Percentiles rank a stretch among this genome's conserved stretches.
Conservation (phyloP, 306 rosid species). For the Cicer cuneatum region DNA sequence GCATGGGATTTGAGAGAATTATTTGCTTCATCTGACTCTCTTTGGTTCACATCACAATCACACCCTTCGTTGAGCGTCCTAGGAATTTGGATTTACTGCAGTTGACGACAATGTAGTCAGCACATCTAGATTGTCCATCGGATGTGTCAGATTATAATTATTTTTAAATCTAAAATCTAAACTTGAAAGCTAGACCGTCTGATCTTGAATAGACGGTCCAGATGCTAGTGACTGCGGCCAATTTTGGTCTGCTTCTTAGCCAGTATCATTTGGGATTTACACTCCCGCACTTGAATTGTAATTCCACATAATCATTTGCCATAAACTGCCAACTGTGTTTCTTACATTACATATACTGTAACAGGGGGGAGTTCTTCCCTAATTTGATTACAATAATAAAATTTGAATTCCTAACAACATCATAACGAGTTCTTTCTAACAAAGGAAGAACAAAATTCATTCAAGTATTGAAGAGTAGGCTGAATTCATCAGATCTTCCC, state of each 20-base stretch:
- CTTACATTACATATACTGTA: neutral
- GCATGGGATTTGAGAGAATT: neutral
- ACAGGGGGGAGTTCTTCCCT: neutral
- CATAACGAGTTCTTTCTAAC: neutral
- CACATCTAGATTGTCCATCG: too few species aligned
- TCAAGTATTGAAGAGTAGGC: too few species aligned
- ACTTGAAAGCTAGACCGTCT: too few species aligned
- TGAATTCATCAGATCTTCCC: neutral
- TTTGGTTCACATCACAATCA: neutral
- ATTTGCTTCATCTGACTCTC: neutral
- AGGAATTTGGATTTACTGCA: too few species aligned
- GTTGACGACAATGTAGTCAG: too few species aligned
- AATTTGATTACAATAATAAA: neutral
- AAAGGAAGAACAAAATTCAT: neutral
- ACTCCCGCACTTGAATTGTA: neutral
- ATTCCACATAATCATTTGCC: neutral
- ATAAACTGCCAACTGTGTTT: neutral
- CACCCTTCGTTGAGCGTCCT: neutral
- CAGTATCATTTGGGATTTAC: neutral
- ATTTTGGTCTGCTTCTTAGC: neutral
- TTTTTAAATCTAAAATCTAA: too few species aligned
- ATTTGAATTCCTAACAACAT: neutral
- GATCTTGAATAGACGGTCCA: too few species aligned
- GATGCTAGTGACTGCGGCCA: too few species aligned
- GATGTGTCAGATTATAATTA: too few species aligned